These are phyloP conservation scores for Colletotrichum nymphaeae DNA, from an alignment of 2,329 filamentous ascomycete species.

Conservation along the genomic window DNA sequence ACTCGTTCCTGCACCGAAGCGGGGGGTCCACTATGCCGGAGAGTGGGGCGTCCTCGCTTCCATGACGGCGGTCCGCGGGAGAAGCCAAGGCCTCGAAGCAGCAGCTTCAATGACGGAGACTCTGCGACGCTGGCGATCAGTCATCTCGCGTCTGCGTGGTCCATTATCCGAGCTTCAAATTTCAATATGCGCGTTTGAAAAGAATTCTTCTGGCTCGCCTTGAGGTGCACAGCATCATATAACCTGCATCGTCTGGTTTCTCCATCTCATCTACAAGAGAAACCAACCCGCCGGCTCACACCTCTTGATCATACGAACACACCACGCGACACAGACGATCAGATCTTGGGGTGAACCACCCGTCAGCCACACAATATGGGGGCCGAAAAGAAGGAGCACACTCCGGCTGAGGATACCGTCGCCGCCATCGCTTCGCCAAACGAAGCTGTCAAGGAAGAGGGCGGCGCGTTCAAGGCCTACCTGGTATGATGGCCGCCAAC, in stretches of 20 bases:
- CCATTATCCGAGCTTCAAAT: background rate
- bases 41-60: background rate
- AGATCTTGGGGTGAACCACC: background rate
- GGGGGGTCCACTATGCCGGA: background rate
- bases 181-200: background rate
- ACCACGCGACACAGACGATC: background rate
- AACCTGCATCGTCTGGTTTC: background rate
- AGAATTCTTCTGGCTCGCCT: background rate
- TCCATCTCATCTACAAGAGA: background rate
- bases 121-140: background rate
- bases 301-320: background rate
- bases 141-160: background rate
- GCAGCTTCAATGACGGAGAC: too few relatives aligned
- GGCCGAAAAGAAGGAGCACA: conserved; percentile 16
- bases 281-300: background rate
- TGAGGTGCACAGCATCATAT: too few relatives aligned
- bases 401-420: conserved; percentile 16
- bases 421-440: conserved; percentile 12
- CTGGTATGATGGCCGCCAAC: conserved; percentile 13
- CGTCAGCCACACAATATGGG: conserved; percentile 6
- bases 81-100: too few relatives aligned
- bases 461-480: conserved; percentile 36
- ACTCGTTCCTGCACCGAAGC: background rate
- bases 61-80: conserved; percentile 4
- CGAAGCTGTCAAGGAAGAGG: conserved; percentile 28